Percentiles rank a stretch among this genome's conserved stretches.
Evolutionary conservation across 352 stramenopile genomes (phyloP).

Genomic region (Halophytophthora polymorphica): DNA sequence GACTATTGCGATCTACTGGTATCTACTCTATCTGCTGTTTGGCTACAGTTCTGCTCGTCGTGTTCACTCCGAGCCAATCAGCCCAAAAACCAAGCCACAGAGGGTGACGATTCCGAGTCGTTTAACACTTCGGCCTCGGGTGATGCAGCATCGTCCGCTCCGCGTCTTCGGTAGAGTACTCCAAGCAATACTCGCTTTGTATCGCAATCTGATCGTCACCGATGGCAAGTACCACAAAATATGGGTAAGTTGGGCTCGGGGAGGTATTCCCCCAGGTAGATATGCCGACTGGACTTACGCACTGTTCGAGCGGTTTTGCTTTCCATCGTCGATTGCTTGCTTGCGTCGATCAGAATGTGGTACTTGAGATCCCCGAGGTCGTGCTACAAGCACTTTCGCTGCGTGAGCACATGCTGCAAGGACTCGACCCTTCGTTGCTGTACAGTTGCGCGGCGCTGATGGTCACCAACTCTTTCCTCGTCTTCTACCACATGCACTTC

Average conservation of each 20-base stretch:
- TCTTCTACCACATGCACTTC: slow-evolving; percentile 34
- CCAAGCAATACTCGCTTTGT: neutral
- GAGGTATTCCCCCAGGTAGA: too few species aligned
- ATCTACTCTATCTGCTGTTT: slow-evolving; percentile 19
- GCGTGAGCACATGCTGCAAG: slow-evolving; percentile 24
- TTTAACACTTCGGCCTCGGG: neutral
- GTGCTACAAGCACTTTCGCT: slow-evolving; percentile 25
- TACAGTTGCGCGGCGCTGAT: slow-evolving; percentile 34
- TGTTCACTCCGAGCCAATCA: neutral
- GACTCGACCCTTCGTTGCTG: slow-evolving; percentile 19
- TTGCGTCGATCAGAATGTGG: slow-evolving; percentile 18
- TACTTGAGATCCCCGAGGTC: slow-evolving; percentile 30
- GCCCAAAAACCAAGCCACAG: slow-evolving; percentile 3
- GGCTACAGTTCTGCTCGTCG: slow-evolving; percentile 5
- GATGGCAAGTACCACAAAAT: slow-evolving; percentile 28
- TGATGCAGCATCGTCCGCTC: neutral
- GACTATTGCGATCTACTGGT: slow-evolving; percentile 16
- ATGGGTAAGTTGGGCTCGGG: slow-evolving; percentile 17
- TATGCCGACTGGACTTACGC: too few species aligned
- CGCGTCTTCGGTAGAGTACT: neutral
- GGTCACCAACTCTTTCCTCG: slow-evolving; percentile 32
- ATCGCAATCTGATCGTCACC: slow-evolving; percentile 7
- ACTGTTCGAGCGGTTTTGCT: too few species aligned
- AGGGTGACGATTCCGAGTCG: neutral
- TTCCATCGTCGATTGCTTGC: neutral